Percentiles rank a stretch among this genome's conserved stretches.
phyloP scores from a whole-genome alignment of 768 basidiomycete genomes.

The Paxillus ammoniavirescens region DNA sequence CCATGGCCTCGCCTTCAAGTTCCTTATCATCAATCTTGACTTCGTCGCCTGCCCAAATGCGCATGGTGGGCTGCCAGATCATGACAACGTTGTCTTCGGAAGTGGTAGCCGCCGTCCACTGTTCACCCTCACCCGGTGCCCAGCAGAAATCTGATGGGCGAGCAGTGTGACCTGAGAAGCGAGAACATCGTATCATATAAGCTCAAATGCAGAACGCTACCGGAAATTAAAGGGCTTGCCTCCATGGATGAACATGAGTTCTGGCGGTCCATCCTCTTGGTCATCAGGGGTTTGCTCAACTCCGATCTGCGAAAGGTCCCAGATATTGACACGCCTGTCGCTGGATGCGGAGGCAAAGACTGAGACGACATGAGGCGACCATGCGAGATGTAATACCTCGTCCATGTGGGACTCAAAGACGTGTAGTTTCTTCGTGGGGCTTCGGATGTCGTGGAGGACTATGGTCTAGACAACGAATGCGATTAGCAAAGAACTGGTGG shows the following conservation, averaged over 20 bases:
- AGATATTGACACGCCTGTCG: slow-evolving; percentile 90
- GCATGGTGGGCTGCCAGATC: slow-evolving; percentile 97
- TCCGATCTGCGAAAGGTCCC: slow-evolving; percentile 91
- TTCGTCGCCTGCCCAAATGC: slow-evolving; percentile 89
- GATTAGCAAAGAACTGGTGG: neutral
- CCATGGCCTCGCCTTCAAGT: slow-evolving; percentile 78
- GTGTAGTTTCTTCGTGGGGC: slow-evolving; percentile 75
- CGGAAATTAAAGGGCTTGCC: slow-evolving; percentile 46
- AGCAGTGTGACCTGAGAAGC: slow-evolving; percentile 71
- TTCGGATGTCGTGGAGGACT: slow-evolving; percentile 82
- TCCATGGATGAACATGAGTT: slow-evolving; percentile 93
- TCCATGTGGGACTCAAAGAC: slow-evolving; percentile 92
- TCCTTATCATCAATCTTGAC: slow-evolving; percentile 84
- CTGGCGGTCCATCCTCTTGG: slow-evolving; percentile 97
- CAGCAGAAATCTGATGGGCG: slow-evolving; percentile 94
- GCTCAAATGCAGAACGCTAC: slow-evolving; percentile 2
- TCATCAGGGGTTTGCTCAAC: slow-evolving; percentile 97
- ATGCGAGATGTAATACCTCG: slow-evolving; percentile 90
- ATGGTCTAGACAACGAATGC: slow-evolving; percentile 57
- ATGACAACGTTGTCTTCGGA: slow-evolving; percentile 97
- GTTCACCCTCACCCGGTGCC: slow-evolving; percentile 81
- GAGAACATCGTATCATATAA: slow-evolving; percentile 1
- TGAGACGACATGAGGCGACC: slow-evolving; percentile 92
- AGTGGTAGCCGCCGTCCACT: slow-evolving; percentile 83
- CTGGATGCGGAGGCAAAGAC: slow-evolving; percentile 94